Evolutionary conservation across 2,329 filamentous ascomycete species (phyloP), one percentile per base, ranked within the genome.

Genomic region (Xylaria sp.): DNA sequence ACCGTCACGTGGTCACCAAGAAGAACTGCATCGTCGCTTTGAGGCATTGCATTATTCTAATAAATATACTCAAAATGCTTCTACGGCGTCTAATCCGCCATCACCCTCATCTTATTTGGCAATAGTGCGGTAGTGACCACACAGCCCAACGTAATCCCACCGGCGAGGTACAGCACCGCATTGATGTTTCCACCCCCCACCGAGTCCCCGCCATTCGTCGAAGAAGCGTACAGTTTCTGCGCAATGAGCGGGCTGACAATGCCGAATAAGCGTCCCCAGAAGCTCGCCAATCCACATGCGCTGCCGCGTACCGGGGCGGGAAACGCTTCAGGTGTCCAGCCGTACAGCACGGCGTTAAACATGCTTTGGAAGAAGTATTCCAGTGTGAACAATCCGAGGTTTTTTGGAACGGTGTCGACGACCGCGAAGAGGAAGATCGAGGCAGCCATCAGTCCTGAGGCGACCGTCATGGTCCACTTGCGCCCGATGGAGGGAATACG

Each of bases 261-360:
- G 7, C 65, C 65, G 18, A 64, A 64, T 18, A 69, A 28, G n/a
- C 64, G 43, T 20, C 60, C 64, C 67, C 60, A 66, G 52, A 67
- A 69, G 15, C 64, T 67, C 23, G 60, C 64, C 18, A 69, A 60
- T 18, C 85, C 85, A 1, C 83, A 84, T 6, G 84, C 87, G 0
- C 86, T 87, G 2, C 86, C 87, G 0, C 86, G 80, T 52, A 85
- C 80, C 0, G 86, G 84, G 2, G 83, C 85, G 0, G 86, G 86
- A 76, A 89, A 89, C 0, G 85, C 85, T 71, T 89, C 86, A 0
- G 87, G 87, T 0, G 86, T 89, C 76, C 81, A 84, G 0, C 81
- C 82, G 61, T 83, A 84, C 50, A 80, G 76, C 23, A 80, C 74
- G 1, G 76, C 78, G 61, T 80, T 80, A 1, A 83, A 84, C 8